Evolutionary conservation across 2,329 filamentous ascomycete genomes (phyloP), one percentile per base, ranked within the genome.

Genomic region (Colletotrichum neosansevieriae): DNA sequence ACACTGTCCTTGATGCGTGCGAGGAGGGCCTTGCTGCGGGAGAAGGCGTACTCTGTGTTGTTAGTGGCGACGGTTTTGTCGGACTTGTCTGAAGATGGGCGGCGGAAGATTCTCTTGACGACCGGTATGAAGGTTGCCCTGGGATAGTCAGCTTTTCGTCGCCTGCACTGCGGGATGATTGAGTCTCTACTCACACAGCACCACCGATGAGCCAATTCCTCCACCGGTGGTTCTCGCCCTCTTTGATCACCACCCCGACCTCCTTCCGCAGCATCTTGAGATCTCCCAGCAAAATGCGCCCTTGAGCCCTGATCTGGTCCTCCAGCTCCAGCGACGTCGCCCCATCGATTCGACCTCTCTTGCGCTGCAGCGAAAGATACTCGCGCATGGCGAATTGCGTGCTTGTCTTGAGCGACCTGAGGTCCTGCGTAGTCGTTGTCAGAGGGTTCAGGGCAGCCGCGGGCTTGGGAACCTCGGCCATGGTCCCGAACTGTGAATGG

Each of bases 11-110:
- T 79, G 73, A 89, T 86, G 58, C 86, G 82, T 3, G 80, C 72
- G 32, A 88, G 76, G 4, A 89, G 80, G 2, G 80, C 79, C 75
- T 82, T 83, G 75, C 84, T 86, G 71, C 80, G 81, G 29, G 75
- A 77, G 74, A 88, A 89, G 34, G 87, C 86, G 72, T 88, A 86
- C 77, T 89, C 87, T 29, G 87, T 89, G 71, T 84, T 81, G 74
- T 86, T 88, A 69, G 82, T 74, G 1, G 81, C 75, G 11, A 54
- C 12, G 51, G 40, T 59, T 44, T 29, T 74, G 3, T 77, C 76
- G 9, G 29, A 29, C 59, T 80, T 78, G 13, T 81, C 78, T 13
- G 80, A 75, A 11, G 75, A 67, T 13, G 79, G 76, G 15, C 85
- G 81, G 15, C 83, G 82, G 75, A 87, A 88, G 71, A 88, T 79